phyloP scores from a whole-genome alignment of 305 asterid species.

The Fraxinus sp. region DNA sequence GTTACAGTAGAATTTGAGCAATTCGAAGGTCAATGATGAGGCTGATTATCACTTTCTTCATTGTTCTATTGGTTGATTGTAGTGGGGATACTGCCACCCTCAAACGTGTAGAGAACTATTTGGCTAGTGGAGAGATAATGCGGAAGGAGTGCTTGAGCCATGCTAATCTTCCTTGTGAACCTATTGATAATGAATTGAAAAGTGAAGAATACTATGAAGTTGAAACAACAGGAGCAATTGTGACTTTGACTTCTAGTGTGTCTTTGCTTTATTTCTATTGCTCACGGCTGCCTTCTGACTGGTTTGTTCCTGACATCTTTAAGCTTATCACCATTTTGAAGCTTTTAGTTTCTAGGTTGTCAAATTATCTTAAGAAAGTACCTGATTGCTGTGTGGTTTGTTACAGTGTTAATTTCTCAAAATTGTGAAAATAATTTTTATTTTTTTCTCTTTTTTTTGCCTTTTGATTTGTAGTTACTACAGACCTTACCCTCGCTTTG shows the following conservation, averaged over 20 bases:
- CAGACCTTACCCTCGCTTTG: conserved; percentile 63
- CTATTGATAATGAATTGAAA: conserved; percentile 36
- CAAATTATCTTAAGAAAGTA: neutral
- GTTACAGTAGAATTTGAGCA: neutral
- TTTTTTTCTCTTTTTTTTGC: neutral
- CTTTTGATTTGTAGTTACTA: conserved; percentile 52
- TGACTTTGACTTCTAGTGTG: conserved; percentile 69
- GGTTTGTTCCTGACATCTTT: conserved; percentile 41
- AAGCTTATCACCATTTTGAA: neutral
- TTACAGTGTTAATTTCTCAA: neutral
- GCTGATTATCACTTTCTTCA: neutral
- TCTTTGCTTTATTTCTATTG: conserved; percentile 64
- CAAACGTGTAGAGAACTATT: conserved; percentile 46
- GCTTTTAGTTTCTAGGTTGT: conserved; percentile 4
- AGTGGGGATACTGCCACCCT: conserved; percentile 57
- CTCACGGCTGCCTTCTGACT: conserved; percentile 81
- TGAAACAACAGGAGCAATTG: conserved; percentile 59
- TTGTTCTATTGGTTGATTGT: conserved; percentile 19
- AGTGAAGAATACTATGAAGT: conserved; percentile 58
- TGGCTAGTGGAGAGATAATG: conserved; percentile 67
- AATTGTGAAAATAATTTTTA: neutral
- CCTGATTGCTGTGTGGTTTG: neutral
- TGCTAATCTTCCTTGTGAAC: conserved; percentile 61
- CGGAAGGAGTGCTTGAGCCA: conserved; percentile 65
- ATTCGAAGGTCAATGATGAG: neutral